phyloP scores from a whole-genome alignment of 2,329 filamentous ascomycete species.

The Scedosporium aurantiacum region DNA sequence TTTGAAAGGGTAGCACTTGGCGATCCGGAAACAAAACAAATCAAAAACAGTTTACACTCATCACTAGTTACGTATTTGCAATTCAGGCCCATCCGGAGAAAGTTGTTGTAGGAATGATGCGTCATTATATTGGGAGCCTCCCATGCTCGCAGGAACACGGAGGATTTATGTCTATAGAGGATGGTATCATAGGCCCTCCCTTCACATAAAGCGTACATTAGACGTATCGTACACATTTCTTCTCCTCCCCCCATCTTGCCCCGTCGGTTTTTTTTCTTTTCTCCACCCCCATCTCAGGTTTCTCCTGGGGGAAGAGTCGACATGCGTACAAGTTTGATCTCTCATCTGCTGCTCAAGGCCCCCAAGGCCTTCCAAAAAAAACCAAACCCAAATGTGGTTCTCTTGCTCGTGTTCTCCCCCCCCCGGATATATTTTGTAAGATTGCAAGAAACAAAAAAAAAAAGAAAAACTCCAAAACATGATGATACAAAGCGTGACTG shows the following conservation, averaged over 20 bases:
- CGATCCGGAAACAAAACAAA: not conserved
- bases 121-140: not conserved
- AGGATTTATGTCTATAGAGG: not conserved
- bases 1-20: not conserved
- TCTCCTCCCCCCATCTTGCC: not conserved
- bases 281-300: no score
- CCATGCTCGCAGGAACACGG: not conserved
- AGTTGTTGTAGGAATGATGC: no score
- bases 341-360: no score
- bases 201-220: not conserved
- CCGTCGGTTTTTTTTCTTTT: not conserved
- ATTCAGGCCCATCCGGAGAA: no score
- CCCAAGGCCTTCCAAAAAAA: no score
- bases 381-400: no score
- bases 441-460: not conserved
- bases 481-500: no score
- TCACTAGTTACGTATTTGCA: not conserved
- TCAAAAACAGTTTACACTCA: not conserved
- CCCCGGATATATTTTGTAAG: not conserved
- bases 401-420: not conserved
- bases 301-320: no score
- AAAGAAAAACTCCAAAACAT: no score
- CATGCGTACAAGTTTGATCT: no score
- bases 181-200: not conserved
- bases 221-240: not conserved